A percentile compares a stretch with the other conserved stretches of the same genome.
Evolutionary conservation across 108 stramenopile genomes (phyloP).

Genomic region (Aurantiochytrium sp.): DNA sequence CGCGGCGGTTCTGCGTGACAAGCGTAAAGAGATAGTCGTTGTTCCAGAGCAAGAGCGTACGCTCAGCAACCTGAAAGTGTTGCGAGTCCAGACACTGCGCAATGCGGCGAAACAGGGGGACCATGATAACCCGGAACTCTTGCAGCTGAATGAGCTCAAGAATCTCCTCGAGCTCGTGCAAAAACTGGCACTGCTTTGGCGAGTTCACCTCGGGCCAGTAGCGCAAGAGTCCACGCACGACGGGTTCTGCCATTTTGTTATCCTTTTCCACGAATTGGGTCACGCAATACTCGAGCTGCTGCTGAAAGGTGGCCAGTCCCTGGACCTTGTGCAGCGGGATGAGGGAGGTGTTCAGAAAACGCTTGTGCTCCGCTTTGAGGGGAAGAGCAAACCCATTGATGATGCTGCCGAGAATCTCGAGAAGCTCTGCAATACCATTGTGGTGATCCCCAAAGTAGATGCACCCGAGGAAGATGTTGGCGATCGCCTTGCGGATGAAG

Average conservation of each 20-base stretch:
- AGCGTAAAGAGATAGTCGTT: constrained; percentile 15
- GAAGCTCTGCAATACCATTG: constrained; percentile 36
- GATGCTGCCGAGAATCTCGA: constrained; percentile 37
- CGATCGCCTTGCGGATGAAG: constrained; percentile 25
- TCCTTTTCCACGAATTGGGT: constrained; percentile 38
- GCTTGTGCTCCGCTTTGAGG: constrained; percentile 34
- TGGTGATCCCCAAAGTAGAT: constrained; percentile 28
- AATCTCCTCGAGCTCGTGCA: constrained; percentile 40
- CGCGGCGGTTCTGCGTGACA: constrained; percentile 9
- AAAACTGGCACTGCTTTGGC: constrained; percentile 27
- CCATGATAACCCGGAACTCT: constrained; percentile 17
- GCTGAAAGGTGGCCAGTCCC: constrained; percentile 18
- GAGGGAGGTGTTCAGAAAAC: constrained; percentile 20
- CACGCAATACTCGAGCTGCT: constrained; percentile 32
- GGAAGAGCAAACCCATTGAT: constrained; percentile 42
- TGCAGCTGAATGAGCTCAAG: constrained; percentile 27
- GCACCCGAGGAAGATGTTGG: constrained; percentile 26
- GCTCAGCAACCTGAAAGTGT: constrained; percentile 38
- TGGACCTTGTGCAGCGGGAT: constrained; percentile 32
- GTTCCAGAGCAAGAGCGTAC: constrained; percentile 34
- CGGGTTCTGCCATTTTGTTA: not conserved
- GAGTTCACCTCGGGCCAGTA: constrained; percentile 29
- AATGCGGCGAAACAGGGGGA: not conserved
- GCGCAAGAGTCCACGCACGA: constrained; percentile 20
- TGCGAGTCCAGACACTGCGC: constrained; percentile 2